phyloP scores from a whole-genome alignment of 306 rosid species.

The Macrotyloma uniflorum region DNA sequence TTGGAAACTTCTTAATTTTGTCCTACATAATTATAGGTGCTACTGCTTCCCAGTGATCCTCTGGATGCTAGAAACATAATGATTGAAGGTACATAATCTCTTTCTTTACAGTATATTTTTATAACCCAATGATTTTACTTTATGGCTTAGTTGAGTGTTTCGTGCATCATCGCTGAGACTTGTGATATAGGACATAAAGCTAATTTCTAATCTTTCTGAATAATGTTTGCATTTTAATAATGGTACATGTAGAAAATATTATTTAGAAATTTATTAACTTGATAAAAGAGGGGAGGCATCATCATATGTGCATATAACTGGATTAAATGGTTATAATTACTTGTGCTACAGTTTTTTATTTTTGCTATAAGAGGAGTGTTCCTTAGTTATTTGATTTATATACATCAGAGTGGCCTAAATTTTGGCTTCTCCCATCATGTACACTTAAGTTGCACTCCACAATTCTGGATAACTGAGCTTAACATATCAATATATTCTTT shows the following conservation, averaged over 20 bases:
- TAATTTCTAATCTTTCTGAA: not conserved
- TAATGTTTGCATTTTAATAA: not conserved
- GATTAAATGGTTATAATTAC: constrained; percentile 27
- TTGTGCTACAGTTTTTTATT: constrained; percentile 6
- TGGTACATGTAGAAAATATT: constrained; percentile 10
- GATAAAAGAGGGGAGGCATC: constrained; percentile 6
- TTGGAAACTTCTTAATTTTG: constrained; percentile 33
- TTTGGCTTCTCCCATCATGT: constrained; percentile 4
- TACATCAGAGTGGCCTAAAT: constrained; percentile 15
- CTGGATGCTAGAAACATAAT: constrained; percentile 93
- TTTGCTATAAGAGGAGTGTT: not conserved
- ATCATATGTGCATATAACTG: constrained; percentile 5
- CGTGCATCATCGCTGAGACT: not conserved
- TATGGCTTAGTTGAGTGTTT: constrained; percentile 29
- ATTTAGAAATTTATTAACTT: constrained; percentile 16
- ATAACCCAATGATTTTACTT: constrained; percentile 21
- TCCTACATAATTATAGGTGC: constrained; percentile 49
- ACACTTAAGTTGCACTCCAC: constrained; percentile 19
- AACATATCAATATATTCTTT: not conserved
- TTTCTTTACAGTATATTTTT: constrained; percentile 25
- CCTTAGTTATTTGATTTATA: constrained; percentile 14
- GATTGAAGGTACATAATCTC: constrained; percentile 81
- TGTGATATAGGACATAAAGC: not conserved
- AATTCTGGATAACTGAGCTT: constrained; percentile 24
- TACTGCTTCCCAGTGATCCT: constrained; percentile 93